Evolutionary conservation across 805 yeast genomes (phyloP), one percentile per base, ranked within the genome.

Genomic region (Martiniozyma abietophila): DNA sequence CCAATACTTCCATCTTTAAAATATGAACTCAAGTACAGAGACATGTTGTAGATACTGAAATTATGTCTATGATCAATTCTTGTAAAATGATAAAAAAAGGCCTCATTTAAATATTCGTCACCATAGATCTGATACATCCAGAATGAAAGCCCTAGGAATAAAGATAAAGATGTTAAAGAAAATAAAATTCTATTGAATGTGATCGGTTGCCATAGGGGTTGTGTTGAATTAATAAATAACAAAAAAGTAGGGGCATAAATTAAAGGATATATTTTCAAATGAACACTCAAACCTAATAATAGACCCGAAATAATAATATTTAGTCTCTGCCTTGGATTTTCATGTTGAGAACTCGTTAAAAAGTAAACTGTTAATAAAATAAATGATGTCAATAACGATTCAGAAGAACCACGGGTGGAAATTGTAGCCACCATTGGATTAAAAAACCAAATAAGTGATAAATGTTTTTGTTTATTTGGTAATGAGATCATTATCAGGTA

Each of bases 341-440:
- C 22, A 23, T 9, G 53, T 22, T 53, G 41, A 3, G 45, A 41
- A n/a, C 57, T 36, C 17, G 65, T 38, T n/a, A 77, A 49, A 25
- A 51, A 59, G 46, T 71, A 75, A 1, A 82, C 48, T 27, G 76
- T 59, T 6, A 67, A 51, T 67, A 85, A 70, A 3, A 86, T 69
- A 44, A 89, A 61, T 21, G 83, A 86, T 2, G 94, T 84, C 29
- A 92, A 56, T 1, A 92, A 66, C 41, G 96, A 86, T 50, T 92
- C 98, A 0, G 95, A 80, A 18, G 92, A 82, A 1, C 98, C 98
- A 29, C 98, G 65, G 0, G 96, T 85, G 44, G 89, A 77, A 31
- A 92, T 92, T 1, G 95, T 85, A 21, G 80, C 74, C 1, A 88
- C 97, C 92, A 92, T 82, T 11, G 98, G 97, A 53, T 92, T 92